Evolutionary conservation across 306 rosid genomes (phyloP), one percentile per base, ranked within the genome.

Genomic region (Vicia sativa): DNA sequence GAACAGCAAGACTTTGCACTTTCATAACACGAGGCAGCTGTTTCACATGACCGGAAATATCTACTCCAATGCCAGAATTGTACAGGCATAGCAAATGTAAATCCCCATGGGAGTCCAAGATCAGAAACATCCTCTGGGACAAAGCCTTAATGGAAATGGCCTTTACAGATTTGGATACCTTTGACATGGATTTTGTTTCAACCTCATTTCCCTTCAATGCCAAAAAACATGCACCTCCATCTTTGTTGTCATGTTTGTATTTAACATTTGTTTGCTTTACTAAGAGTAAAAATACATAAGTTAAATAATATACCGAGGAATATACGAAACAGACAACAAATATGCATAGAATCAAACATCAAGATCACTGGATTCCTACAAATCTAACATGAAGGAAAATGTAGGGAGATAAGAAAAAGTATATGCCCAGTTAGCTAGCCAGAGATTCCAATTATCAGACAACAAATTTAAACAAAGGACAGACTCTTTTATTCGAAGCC

Each of bases 71-170:
- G 60, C 79, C 78, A 61, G 87, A 77, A 74, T 65, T 77, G 64
- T 81, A 81, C 65, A 86, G 71, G 80, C 75, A 78, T 79, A 92
- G 80, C 63, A 84, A 62, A 75, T 85, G 91, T 74, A 90, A 72
- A 50, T 81, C 84, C 78, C 98, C 98, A 71, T 57, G 82, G 5
- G 98, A 89, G 73, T 87, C 96, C 81, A 90, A 75, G 71, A 87
- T 76, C 68, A 90, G 42, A 75, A 83, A 83, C 78, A 75, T 84
- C 69, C 73, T 83, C 46, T 80, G 85, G 62, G 96, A 90, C 67
- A 90, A 60, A 44, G 91, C 87, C 58, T 90, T 88, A 86, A 90
- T 79, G 59, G 96, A 86, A 78, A 86, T 74, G 62, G 86, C 85
- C 78, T 90, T 90, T 42, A 76, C 43, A 4, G 88, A 80, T 73